These are phyloP conservation scores for Populus pruinosa DNA, from an alignment of 345 rosid species.

Conservation along the genomic window DNA sequence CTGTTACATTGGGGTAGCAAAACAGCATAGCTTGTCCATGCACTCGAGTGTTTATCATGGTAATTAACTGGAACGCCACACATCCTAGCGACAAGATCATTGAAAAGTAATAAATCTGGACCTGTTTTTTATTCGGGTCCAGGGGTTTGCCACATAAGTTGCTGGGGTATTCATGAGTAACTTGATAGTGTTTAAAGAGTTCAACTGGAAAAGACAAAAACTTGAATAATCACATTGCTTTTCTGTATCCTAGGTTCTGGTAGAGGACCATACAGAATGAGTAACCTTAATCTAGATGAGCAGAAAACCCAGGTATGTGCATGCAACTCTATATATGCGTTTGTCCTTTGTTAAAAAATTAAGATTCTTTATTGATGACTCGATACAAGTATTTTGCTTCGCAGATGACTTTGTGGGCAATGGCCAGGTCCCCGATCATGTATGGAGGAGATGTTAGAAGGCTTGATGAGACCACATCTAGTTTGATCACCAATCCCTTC, in stretches of 20 bases:
- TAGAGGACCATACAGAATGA: conserved; percentile 69
- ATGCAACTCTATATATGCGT: neutral
- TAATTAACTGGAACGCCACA: no score
- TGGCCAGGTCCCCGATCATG: conserved; percentile 90
- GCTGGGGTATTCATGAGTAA: neutral
- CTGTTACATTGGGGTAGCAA: no score
- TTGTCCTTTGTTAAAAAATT: neutral
- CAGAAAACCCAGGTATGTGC: conserved; percentile 69
- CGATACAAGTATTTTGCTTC: conserved; percentile 9
- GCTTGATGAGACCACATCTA: conserved; percentile 57
- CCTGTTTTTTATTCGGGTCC: no score
- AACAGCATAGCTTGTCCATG: no score
- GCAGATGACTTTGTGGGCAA: conserved; percentile 92
- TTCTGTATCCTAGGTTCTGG: conserved; percentile 47
- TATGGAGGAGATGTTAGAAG: conserved; percentile 86
- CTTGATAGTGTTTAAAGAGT: neutral
- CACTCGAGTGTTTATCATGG: no score
- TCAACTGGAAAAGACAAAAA: neutral
- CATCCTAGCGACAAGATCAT: no score
- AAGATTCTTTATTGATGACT: conserved; percentile 4
- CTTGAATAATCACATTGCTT: conserved; percentile 13
- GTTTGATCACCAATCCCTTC: conserved; percentile 66
- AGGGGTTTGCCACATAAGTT: no score
- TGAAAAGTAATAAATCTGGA: no score
- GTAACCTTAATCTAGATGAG: conserved; percentile 60